Conservation (phyloP, 257 asterid genomes). For the Rauvolfia tetraphylla region DNA sequence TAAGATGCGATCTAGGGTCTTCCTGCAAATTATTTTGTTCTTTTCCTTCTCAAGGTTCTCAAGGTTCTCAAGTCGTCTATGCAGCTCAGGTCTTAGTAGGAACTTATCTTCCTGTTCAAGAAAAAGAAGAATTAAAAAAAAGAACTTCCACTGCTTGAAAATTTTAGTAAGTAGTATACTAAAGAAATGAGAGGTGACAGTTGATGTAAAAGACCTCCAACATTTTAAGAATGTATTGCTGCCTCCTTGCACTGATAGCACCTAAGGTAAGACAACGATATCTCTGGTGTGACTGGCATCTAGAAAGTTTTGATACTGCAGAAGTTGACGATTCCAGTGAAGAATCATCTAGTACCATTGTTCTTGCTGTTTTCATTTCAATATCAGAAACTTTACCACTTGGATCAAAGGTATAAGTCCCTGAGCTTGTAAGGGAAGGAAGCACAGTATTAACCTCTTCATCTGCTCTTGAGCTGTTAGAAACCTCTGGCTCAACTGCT, state of each 20-base stretch:
- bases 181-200: conserved; percentile 7
- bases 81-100: conserved; percentile 72
- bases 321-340: conserved; percentile 27
- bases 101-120: conserved; percentile 78
- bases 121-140: neutral
- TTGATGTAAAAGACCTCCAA: conserved; percentile 58
- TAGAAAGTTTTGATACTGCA: conserved; percentile 40
- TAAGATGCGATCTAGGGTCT: conserved; percentile 65
- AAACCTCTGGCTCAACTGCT: conserved; percentile 33
- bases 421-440: conserved; percentile 32
- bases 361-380: conserved; percentile 33
- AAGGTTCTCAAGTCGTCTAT: conserved; percentile 61
- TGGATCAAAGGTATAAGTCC: conserved; percentile 31
- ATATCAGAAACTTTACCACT: conserved; percentile 29
- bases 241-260: conserved; percentile 58
- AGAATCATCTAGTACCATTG: conserved; percentile 25
- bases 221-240: conserved; percentile 69
- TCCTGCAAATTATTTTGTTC: conserved; percentile 55
- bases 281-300: conserved; percentile 41
- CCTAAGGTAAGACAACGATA: conserved; percentile 50
- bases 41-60: conserved; percentile 70
- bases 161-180: conserved; percentile 16
- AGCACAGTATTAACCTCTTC: conserved; percentile 32
- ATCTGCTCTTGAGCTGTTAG: conserved; percentile 29
- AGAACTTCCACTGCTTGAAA: neutral